A percentile compares a stretch with the other conserved stretches of the same genome.
These are phyloP conservation scores for Meyerozyma guilliermondii DNA, from an alignment of 1,139 yeast genomes.

Conservation along the genomic window DNA sequence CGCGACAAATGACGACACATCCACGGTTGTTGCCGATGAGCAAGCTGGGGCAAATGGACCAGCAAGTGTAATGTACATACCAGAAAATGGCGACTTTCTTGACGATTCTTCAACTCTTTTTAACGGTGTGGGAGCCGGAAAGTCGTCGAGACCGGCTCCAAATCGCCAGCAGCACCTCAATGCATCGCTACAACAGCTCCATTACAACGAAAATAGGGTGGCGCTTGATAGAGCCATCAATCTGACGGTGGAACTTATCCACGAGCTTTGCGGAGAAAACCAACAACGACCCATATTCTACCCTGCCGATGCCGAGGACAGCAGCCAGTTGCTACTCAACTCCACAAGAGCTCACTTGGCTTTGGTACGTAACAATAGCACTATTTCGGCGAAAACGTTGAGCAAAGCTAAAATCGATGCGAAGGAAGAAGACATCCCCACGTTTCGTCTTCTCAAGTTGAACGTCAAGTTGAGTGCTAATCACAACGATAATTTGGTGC, in stretches of 20 bases:
- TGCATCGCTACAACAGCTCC: conserved; percentile 58
- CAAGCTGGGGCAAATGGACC: conserved; percentile 15
- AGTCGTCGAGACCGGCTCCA: background rate
- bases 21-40: conserved; percentile 11
- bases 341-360: conserved; percentile 48
- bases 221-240: conserved; percentile 61
- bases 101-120: conserved; percentile 23
- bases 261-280: conserved; percentile 54
- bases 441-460: conserved; percentile 57
- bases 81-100: conserved; percentile 24
- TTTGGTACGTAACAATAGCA: conserved; percentile 39
- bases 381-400: conserved; percentile 22
- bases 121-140: conserved; percentile 16
- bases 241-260: conserved; percentile 48
- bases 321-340: conserved; percentile 33
- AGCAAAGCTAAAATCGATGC: conserved; percentile 25
- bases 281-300: conserved; percentile 59
- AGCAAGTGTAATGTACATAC: conserved; percentile 27
- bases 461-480: conserved; percentile 56
- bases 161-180: conserved; percentile 15
- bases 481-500: conserved; percentile 37
- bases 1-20: conserved; percentile 10
- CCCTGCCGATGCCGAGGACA: conserved; percentile 42
- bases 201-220: conserved; percentile 62
- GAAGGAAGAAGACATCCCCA: conserved; percentile 22